These are phyloP conservation scores for Tympanopsis confertula DNA, from an alignment of 2,329 filamentous ascomycete genomes.

Conservation along the genomic window DNA sequence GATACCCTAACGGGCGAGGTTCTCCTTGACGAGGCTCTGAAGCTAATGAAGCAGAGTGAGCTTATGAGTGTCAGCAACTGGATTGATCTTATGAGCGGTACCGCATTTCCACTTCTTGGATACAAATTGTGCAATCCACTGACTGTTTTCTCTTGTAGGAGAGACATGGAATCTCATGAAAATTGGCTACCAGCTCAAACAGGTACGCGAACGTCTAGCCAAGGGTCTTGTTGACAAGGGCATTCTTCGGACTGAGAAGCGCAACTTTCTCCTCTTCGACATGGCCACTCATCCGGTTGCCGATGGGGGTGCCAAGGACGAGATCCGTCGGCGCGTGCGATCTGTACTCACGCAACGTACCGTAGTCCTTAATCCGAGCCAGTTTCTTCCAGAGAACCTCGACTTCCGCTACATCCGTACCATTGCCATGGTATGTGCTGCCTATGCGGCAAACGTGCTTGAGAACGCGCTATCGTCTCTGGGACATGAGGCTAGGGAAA, in stretches of 20 bases:
- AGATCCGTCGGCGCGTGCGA: conserved; percentile 84
- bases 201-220: conserved; percentile 91
- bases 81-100: conserved; percentile 99
- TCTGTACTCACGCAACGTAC: conserved; percentile 89
- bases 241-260: conserved; percentile 95
- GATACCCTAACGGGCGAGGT: conserved; percentile 95
- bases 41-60: conserved; percentile 99
- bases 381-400: conserved; percentile 86
- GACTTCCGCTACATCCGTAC: conserved; percentile 90
- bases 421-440: conserved; percentile 91
- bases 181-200: conserved; percentile 98
- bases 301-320: conserved; percentile 92
- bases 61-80: conserved; percentile 99
- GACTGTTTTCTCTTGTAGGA: conserved; percentile 39
- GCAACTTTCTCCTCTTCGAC: conserved; percentile 98
- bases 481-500: conserved; percentile 84
- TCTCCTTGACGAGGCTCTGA: conserved; percentile 89
- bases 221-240: conserved; percentile 98
- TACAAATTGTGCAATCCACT: background rate
- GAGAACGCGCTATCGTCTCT: conserved; percentile 94
- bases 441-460: conserved; percentile 93
- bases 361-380: conserved; percentile 73
- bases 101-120: conserved; percentile 13
- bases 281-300: conserved; percentile 98
- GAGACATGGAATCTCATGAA: conserved; percentile 99